A percentile compares a stretch with the other conserved stretches of the same genome.
phyloP scores from a whole-genome alignment of 2,329 filamentous ascomycete species.

The Fusarium sp. region DNA sequence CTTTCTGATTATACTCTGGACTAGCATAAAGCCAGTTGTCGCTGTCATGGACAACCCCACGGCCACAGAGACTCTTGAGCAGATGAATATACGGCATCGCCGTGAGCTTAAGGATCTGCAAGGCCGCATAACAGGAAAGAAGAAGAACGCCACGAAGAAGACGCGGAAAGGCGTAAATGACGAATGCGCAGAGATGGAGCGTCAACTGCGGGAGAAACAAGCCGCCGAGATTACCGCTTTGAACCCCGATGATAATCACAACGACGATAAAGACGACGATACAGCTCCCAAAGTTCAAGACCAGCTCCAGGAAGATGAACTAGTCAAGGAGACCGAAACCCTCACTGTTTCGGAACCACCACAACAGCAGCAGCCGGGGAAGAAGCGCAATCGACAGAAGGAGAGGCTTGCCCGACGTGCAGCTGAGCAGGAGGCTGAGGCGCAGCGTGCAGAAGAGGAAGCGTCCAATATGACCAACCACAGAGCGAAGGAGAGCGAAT shows the following conservation, averaged over 20 bases:
- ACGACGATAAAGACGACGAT: constrained; percentile 29
- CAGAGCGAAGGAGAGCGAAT: constrained; percentile 75
- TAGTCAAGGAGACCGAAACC: constrained; percentile 40
- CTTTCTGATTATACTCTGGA: neutral
- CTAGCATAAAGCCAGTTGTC: neutral
- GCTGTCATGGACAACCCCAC: constrained; percentile 45
- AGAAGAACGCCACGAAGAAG: constrained; percentile 95
- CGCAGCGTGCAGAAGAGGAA: constrained; percentile 77
- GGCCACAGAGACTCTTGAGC: constrained; percentile 72
- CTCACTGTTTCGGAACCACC: constrained; percentile 34
- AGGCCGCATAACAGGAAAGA: constrained; percentile 89
- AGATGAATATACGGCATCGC: constrained; percentile 82
- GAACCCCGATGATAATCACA: constrained; percentile 43
- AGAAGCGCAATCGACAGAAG: constrained; percentile 92
- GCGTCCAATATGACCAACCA: constrained; percentile 80
- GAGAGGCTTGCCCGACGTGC: constrained; percentile 89
- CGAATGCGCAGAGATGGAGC: constrained; percentile 79
- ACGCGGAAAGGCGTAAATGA: constrained; percentile 80
- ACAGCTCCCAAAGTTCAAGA: constrained; percentile 1
- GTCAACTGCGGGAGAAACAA: constrained; percentile 74
- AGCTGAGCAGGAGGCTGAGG: constrained; percentile 81
- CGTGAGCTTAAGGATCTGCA: constrained; percentile 92
- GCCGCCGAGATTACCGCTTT: constrained; percentile 67
- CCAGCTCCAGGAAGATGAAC: constrained; percentile 21
- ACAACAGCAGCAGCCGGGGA: constrained; percentile 53